Evolutionary conservation across 352 stramenopile species (phyloP), one percentile per base, ranked within the genome.

Genomic region (Globisporangium acanthophoron): DNA sequence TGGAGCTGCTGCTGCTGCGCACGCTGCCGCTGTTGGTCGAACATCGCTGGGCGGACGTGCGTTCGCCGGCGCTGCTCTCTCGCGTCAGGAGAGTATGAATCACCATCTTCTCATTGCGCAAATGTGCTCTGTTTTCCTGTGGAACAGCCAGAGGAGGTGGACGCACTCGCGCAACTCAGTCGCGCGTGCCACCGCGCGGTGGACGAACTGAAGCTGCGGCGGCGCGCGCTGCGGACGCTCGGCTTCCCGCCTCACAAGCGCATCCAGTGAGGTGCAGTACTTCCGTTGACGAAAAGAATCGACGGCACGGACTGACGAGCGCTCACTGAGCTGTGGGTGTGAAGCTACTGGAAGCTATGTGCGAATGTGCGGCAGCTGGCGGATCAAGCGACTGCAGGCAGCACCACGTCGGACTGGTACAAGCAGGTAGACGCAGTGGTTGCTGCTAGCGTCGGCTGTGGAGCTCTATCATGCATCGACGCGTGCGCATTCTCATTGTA

Each of bases 31-130:
- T 88, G n/a, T 54, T 88, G 11, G 41, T 78, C 13, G 65, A 61
- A 18, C 52, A 61, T 6, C 56, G 58, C 47, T 88, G 73, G 77
- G 16, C 88, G 0, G 52, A 87, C 47, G 79, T 87, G 1, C 35
- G 37, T 43, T 11, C 9, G 13, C 4, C 3, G 1, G 3, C 12
- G 37, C 33, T 13, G 33, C 33, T 39, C 33, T 39, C 33, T 3
- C 2, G 37, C 37, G 37, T 18, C 11, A 3, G 4, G 12, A 6
- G 12, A 16, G 4, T 3, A 0, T 13, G 3, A 11, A 1, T 6
- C 37, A 18, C 37, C 12, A 15, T 15, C 11, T 13, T 4, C 37
- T 43, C 12, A 5, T 6, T 18, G 37, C 13, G 37, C 11, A 15
- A 13, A 4, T 12, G 15, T 41, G 29, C 48, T 12, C 48, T 27